Conservation (phyloP, 2,329 filamentous ascomycete species). For the Dendryphion nanum region DNA sequence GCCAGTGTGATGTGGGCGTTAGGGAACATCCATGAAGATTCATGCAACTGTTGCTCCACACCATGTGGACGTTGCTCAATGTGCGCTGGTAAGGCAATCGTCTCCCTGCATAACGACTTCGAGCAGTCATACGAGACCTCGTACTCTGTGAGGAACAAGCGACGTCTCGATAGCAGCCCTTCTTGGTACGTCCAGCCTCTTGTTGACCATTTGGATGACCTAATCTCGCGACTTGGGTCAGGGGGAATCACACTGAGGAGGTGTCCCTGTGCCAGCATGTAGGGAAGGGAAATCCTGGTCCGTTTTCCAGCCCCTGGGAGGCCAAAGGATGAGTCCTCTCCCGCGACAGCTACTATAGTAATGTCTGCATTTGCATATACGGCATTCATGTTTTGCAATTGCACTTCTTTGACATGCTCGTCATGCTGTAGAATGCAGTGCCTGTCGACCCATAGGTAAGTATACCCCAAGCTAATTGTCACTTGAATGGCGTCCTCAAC, state of each 20-base stretch:
- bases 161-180: not conserved
- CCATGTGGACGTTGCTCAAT: not conserved
- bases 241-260: too few relatives aligned
- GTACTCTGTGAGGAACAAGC: not conserved
- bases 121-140: not conserved
- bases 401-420: not conserved
- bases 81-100: not conserved
- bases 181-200: slow-evolving; percentile 3
- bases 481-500: not conserved
- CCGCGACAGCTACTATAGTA: not conserved
- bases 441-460: not conserved
- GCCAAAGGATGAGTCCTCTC: not conserved
- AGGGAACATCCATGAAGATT: not conserved
- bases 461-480: not conserved
- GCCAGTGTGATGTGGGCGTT: too few relatives aligned
- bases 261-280: too few relatives aligned
- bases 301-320: too few relatives aligned
- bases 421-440: not conserved
- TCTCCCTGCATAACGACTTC: not conserved
- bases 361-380: slow-evolving; percentile 1
- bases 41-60: not conserved
- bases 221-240: too few relatives aligned
- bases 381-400: not conserved
- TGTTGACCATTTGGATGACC: not conserved
- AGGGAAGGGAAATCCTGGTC: too few relatives aligned